Evolutionary conservation across 1,284 basidiomycete species (phyloP).

Genomic region (Amylostereum chailletii): DNA sequence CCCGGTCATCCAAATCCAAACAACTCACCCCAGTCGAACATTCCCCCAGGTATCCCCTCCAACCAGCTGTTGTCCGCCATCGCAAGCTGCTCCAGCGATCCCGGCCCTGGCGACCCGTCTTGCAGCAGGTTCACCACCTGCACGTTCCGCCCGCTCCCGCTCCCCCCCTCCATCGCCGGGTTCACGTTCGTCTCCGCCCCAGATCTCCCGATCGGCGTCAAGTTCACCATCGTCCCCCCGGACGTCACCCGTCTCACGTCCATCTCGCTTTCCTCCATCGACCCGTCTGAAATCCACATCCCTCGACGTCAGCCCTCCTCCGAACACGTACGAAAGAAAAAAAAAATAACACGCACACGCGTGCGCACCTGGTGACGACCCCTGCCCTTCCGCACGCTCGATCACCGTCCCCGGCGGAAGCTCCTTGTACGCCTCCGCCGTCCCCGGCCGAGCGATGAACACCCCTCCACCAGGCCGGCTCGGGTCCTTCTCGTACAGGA

Average conservation of each 20-base stretch:
- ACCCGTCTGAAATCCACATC: conserved; percentile 32
- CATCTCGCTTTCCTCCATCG: conserved; percentile 33
- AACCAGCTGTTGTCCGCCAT: conserved; percentile 67
- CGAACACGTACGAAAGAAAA: too few species aligned
- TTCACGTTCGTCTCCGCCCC: conserved; percentile 43
- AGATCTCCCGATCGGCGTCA: conserved; percentile 33
- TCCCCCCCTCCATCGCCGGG: conserved; percentile 33
- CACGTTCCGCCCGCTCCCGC: conserved; percentile 33
- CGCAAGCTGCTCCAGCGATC: conserved; percentile 51
- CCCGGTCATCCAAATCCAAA: conserved; percentile 1
- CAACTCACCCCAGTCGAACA: conserved; percentile 79
- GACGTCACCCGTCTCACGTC: conserved; percentile 42
- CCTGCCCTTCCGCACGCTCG: too few species aligned
- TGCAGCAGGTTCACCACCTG: conserved; percentile 64
- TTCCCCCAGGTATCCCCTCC: conserved; percentile 75
- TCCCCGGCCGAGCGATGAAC: conserved; percentile 61
- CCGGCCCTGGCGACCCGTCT: conserved; percentile 45
- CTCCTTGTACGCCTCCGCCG: conserved; percentile 42
- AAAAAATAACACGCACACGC: too few species aligned
- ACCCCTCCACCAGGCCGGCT: conserved; percentile 79
- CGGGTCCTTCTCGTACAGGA: conserved; percentile 69
- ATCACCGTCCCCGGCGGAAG: conserved; percentile 37
- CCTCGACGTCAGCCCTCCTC: too few species aligned
- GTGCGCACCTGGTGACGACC: too few species aligned
- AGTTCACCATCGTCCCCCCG: conserved; percentile 37